These are phyloP conservation scores for Xylaria sp. DNA, from an alignment of 2,329 filamentous ascomycete species.

Conservation along the genomic window DNA sequence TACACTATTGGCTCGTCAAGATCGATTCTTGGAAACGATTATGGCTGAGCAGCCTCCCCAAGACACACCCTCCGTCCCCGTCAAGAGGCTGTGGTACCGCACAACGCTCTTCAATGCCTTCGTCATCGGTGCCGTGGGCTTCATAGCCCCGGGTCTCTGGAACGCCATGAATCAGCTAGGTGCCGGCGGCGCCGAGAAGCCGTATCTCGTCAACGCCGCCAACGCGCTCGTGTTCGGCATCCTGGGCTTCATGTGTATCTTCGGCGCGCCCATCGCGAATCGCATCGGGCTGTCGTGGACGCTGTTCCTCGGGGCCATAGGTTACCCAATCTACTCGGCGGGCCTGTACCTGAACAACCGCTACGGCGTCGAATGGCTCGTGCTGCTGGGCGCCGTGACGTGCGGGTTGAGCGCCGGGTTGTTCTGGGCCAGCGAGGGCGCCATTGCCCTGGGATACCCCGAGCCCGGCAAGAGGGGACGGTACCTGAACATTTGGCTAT, in stretches of 20 bases:
- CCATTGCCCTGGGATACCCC: constrained; percentile 77
- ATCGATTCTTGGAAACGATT: too few relatives aligned
- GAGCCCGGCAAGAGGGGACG: constrained; percentile 75
- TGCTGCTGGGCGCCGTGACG: constrained; percentile 73
- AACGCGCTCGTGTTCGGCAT: constrained; percentile 53
- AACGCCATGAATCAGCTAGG: constrained; percentile 66
- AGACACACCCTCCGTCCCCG: constrained; percentile 3
- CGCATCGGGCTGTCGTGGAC: constrained; percentile 50
- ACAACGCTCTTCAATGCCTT: constrained; percentile 65
- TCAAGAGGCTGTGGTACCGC: constrained; percentile 57
- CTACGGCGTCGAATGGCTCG: constrained; percentile 70
- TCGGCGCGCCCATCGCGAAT: constrained; percentile 51
- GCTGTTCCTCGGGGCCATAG: constrained; percentile 50
- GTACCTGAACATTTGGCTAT: constrained; percentile 76
- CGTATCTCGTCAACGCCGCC: constrained; percentile 57
- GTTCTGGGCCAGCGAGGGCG: constrained; percentile 81
- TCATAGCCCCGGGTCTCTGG: constrained; percentile 63
- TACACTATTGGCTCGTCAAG: too few relatives aligned
- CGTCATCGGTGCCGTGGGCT: constrained; percentile 64
- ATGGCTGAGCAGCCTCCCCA: constrained; percentile 22
- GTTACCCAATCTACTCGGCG: constrained; percentile 53
- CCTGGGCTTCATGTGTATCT: constrained; percentile 52
- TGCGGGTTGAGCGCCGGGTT: constrained; percentile 78
- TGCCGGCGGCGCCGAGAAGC: constrained; percentile 63
- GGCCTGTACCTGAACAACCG: constrained; percentile 56